A percentile compares a stretch with the other conserved stretches of the same genome.
phyloP scores from a whole-genome alignment of 768 basidiomycete genomes.

The Pisolithus albus region DNA sequence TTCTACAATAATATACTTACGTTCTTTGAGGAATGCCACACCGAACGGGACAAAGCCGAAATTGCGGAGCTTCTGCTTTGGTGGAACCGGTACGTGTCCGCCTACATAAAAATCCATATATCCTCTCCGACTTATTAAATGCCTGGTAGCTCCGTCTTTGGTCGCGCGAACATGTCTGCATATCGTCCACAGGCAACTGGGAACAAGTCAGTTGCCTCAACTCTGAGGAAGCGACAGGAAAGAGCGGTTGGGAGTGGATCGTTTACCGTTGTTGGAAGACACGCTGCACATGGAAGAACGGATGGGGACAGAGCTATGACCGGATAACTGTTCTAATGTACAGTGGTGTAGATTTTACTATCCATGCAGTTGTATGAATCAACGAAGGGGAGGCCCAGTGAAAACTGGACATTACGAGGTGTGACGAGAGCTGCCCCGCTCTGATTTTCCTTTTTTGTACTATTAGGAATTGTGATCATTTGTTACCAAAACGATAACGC shows the following conservation, averaged over 20 bases:
- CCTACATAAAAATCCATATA: conserved; percentile 28
- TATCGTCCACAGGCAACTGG: conserved; percentile 33
- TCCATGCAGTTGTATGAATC: no score
- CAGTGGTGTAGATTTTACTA: no score
- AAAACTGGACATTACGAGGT: no score
- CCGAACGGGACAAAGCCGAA: conserved; percentile 33
- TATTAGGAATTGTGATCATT: no score
- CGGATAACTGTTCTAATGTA: no score
- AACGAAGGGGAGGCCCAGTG: no score
- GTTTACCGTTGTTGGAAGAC: conserved; percentile 20
- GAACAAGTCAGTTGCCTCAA: conserved; percentile 43
- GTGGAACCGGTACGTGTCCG: conserved; percentile 7
- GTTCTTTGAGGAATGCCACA: conserved; percentile 51
- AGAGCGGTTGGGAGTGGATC: conserved; percentile 24
- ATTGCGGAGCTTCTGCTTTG: conserved; percentile 33
- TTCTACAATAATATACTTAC: conserved; percentile 50
- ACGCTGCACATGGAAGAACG: no score
- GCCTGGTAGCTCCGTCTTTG: conserved; percentile 12
- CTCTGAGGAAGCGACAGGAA: conserved; percentile 42
- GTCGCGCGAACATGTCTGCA: conserved; percentile 10
- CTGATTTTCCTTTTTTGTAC: no score
- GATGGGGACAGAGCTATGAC: no score
- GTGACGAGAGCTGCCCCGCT: no score
- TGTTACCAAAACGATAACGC: no score
- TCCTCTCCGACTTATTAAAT: conserved; percentile 3